Base-by-base conservation (phyloP, 2,329 filamentous ascomycete species). In the Verticillium isaacii region DNA sequence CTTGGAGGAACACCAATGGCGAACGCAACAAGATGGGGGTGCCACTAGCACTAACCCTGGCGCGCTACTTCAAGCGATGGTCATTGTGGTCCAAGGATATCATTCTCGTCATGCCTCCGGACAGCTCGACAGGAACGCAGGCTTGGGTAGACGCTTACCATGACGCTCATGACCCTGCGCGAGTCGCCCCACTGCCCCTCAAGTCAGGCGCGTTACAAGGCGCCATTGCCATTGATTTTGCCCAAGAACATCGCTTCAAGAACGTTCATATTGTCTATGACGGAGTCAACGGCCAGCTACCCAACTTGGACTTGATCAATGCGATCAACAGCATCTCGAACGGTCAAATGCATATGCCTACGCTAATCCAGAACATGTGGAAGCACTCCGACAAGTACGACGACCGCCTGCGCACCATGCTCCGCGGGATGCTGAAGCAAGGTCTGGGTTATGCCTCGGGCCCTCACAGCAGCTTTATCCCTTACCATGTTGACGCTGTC, bases 21-120 rank as follows among this genome's bases (percentile, higher is more conserved):
- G 83, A 89, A 67, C 77, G 93, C 68, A 99, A 99, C 76, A 84
- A 89, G 66, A 95, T 93, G 64, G 95, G 94, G 19, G 88, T 99
- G 6, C 89, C 93, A 8, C 83, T 99, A 36, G 89, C 93, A 2
- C 78, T 99, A 69, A 93, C 94, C 0, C 77, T 99, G 67, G 91
- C 92, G 32, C 87, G 95, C 67, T 99, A 99, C 77, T 98, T 99
- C 79, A 97, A 96, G 76, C 87, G 91, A 57, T 99, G 95, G 95
- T 97, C 93, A 60, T 83, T 99, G 32, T 99, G 95, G 95, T 97
- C 93, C 63, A 99, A 99, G 76, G 95, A 99, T 74, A 97, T 99
- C 67, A 94, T 99, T 62, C 87, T 99, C 68, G 78, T 99, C 6
- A 84, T 99, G 56, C 89, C 95, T 0, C 89, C 91, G 0, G 95